Percentiles rank a stretch among this genome's conserved stretches.
phyloP scores from a whole-genome alignment of 331 rosid genomes.

The Acacia pycnantha region DNA sequence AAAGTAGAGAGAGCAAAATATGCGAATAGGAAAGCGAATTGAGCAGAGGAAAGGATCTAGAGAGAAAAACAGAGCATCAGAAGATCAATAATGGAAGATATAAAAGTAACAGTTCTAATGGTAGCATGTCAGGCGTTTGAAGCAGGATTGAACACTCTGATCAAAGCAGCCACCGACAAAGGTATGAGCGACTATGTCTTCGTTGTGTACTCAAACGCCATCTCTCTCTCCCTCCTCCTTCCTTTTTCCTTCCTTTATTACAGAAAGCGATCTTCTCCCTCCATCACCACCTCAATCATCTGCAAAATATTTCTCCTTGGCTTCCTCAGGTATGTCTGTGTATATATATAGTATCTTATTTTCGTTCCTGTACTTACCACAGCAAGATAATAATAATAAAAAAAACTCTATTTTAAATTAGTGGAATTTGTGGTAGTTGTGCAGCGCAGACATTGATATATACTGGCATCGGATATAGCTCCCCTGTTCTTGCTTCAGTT shows the following conservation, averaged over 20 bases:
- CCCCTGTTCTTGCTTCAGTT: slow-evolving; percentile 17
- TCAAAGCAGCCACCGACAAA: slow-evolving; percentile 31
- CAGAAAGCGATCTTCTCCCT: slow-evolving; percentile 38
- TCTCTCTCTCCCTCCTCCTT: slow-evolving; percentile 36
- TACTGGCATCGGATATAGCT: slow-evolving; percentile 28
- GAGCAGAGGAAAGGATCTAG: too few species aligned
- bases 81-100: too few species aligned
- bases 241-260: slow-evolving; percentile 35
- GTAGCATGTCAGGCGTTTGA: slow-evolving; percentile 30
- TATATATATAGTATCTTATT: neutral
- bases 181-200: slow-evolving; percentile 48
- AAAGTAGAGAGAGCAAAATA: too few species aligned
- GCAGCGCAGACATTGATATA: slow-evolving; percentile 31
- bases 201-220: slow-evolving; percentile 19
- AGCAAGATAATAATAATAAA: too few species aligned
- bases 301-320: slow-evolving; percentile 33
- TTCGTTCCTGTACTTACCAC: neutral
- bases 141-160: slow-evolving; percentile 34
- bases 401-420: neutral
- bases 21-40: too few species aligned
- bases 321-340: slow-evolving; percentile 10
- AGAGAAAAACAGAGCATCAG: too few species aligned
- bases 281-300: too few species aligned
- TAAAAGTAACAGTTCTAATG: neutral
- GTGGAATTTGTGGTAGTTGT: neutral